phyloP scores from a whole-genome alignment of 176 grass and related monocot genomes.

The Puya raimondii region DNA sequence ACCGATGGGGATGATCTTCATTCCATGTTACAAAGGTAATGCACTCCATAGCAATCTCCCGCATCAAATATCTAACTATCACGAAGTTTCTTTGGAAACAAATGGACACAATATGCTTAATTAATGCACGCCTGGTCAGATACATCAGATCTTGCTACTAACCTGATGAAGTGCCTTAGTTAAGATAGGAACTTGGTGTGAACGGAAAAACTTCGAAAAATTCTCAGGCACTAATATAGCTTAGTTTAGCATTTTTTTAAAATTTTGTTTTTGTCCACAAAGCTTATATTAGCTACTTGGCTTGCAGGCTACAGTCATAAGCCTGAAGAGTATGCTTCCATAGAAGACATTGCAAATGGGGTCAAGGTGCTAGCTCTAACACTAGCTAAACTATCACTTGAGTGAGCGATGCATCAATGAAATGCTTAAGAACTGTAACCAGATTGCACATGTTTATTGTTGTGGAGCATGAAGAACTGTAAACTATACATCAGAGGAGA shows the following conservation, averaged over 20 bases:
- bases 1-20: constrained; percentile 98
- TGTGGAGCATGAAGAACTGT: too few species aligned
- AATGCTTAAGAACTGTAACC: neutral
- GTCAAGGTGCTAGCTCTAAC: constrained; percentile 78
- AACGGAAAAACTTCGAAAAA: too few species aligned
- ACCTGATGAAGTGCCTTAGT: too few species aligned
- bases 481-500: too few species aligned
- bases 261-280: too few species aligned
- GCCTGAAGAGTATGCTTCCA: constrained; percentile 74
- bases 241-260: too few species aligned
- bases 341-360: constrained; percentile 67
- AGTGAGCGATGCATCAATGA: constrained; percentile 20
- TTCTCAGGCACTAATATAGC: too few species aligned
- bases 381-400: constrained; percentile 66
- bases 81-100: neutral
- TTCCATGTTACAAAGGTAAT: constrained; percentile 95
- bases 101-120: neutral
- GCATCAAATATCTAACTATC: neutral
- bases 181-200: too few species aligned
- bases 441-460: too few species aligned
- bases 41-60: constrained; percentile 8
- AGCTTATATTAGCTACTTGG: neutral
- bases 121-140: neutral
- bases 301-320: constrained; percentile 90
- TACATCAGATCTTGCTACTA: too few species aligned